phyloP scores from a whole-genome alignment of 768 basidiomycete genomes.

The Macrolepiota dolichaula region DNA sequence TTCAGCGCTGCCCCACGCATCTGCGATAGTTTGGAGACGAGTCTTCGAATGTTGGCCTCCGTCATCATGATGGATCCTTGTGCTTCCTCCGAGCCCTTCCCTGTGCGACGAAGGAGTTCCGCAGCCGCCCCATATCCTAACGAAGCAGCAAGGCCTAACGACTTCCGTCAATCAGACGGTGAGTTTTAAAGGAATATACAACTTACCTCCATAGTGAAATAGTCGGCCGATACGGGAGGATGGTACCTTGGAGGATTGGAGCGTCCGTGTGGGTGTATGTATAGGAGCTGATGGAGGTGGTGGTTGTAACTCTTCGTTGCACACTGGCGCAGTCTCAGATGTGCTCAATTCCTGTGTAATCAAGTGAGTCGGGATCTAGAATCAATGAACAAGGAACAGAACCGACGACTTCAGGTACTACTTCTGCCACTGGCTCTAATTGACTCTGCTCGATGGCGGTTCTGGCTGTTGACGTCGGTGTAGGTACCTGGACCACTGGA shows the following conservation, averaged over 20 bases:
- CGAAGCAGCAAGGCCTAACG: slow-evolving; percentile 83
- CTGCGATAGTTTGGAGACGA: slow-evolving; percentile 88
- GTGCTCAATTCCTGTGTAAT: not conserved
- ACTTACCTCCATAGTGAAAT: slow-evolving; percentile 88
- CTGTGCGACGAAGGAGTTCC: slow-evolving; percentile 75
- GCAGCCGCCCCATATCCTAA: slow-evolving; percentile 87
- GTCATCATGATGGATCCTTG: slow-evolving; percentile 73
- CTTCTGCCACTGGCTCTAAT: no score
- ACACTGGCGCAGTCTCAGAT: not conserved
- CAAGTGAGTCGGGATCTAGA: no score
- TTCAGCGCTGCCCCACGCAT: slow-evolving; percentile 98
- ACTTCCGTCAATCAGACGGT: not conserved
- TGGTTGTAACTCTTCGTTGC: not conserved
- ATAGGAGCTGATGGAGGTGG: slow-evolving; percentile 5
- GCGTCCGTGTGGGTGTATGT: slow-evolving; percentile 31
- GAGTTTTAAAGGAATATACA: not conserved
- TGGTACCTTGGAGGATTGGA: slow-evolving; percentile 86
- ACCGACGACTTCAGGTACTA: no score
- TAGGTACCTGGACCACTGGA: not conserved
- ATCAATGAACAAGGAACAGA: no score
- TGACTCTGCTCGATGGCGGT: no score
- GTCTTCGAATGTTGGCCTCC: slow-evolving; percentile 84
- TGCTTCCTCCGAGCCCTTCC: slow-evolving; percentile 27
- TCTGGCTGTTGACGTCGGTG: not conserved
- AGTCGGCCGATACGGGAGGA: slow-evolving; percentile 85